phyloP scores from a whole-genome alignment of 768 basidiomycete genomes.

The Phlebiopsis gigantea region DNA sequence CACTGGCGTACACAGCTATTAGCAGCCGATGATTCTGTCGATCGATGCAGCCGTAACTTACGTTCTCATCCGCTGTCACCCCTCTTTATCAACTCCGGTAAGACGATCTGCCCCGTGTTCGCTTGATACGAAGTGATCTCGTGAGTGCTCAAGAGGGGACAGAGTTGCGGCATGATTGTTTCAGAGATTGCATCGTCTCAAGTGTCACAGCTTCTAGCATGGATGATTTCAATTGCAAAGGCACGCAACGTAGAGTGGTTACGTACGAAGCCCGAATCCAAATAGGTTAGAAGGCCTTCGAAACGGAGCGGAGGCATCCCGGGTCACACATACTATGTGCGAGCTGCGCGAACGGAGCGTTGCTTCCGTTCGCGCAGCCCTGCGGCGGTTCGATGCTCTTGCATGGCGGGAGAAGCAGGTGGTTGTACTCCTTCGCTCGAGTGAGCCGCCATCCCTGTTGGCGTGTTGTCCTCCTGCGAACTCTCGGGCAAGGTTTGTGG shows the following conservation, averaged over 20 bases:
- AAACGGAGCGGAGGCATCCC: neutral
- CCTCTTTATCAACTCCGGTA: neutral
- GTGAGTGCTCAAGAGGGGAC: too few species aligned
- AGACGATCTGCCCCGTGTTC: neutral
- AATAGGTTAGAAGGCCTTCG: neutral
- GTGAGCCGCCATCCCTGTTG: neutral
- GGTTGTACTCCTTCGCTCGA: neutral
- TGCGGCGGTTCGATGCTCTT: conserved; percentile 5
- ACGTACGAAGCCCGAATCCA: neutral
- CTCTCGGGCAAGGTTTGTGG: neutral
- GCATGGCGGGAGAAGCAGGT: neutral
- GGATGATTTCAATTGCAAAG: neutral
- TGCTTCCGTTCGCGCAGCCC: conserved; percentile 9
- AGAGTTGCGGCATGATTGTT: neutral
- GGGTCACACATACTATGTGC: neutral
- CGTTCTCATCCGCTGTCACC: neutral
- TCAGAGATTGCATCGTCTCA: neutral
- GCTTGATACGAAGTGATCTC: too few species aligned
- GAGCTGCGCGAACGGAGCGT: neutral
- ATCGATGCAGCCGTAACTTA: neutral
- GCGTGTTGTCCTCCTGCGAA: neutral
- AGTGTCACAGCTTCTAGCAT: neutral
- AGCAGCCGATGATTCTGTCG: neutral
- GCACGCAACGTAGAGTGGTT: neutral
- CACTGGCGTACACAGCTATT: conserved; percentile 2